These are phyloP conservation scores for Colletotrichum melonis DNA, from an alignment of 2,329 filamentous ascomycete species.

Conservation along the genomic window DNA sequence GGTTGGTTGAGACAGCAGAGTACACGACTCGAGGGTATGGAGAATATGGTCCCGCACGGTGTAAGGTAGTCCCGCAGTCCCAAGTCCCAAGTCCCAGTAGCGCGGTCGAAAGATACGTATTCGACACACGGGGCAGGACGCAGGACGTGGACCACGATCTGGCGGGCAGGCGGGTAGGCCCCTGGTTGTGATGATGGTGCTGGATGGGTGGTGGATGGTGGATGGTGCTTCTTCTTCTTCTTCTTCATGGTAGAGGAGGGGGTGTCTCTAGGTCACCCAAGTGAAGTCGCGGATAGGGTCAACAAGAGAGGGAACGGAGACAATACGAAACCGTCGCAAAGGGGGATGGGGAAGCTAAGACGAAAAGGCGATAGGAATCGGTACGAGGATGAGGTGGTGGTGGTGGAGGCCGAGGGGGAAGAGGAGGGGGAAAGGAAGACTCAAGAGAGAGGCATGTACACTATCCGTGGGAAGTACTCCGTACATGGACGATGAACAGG, in stretches of 20 bases:
- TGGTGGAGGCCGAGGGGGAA: neutral
- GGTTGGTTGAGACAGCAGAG: slow-evolving; percentile 35
- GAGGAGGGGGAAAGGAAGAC: neutral
- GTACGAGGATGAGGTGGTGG: slow-evolving; percentile 16
- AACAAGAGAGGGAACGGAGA: slow-evolving; percentile 30
- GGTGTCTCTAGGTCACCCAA: slow-evolving; percentile 2
- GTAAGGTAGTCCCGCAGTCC: slow-evolving; percentile 17
- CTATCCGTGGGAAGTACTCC: too few species aligned
- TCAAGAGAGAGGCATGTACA: too few species aligned
- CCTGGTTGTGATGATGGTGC: neutral
- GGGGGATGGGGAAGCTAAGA: slow-evolving; percentile 31
- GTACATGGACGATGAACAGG: slow-evolving; percentile 4
- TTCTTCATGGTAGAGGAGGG: neutral
- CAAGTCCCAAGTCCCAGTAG: slow-evolving; percentile 31
- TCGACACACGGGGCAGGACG: slow-evolving; percentile 13
- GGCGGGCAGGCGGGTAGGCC: slow-evolving; percentile 26
- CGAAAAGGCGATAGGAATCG: slow-evolving; percentile 27
- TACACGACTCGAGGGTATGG: slow-evolving; percentile 35
- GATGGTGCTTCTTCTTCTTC: neutral
- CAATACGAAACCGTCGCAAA: slow-evolving; percentile 36
- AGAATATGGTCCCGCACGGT: slow-evolving; percentile 29
- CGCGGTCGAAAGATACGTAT: slow-evolving; percentile 23
- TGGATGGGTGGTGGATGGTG: neutral
- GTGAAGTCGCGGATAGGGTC: slow-evolving; percentile 24
- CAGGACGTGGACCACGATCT: slow-evolving; percentile 27